Evolutionary conservation across 1,284 basidiomycete genomes (phyloP).

Genomic region (Kalmanozyma brasiliensis): DNA sequence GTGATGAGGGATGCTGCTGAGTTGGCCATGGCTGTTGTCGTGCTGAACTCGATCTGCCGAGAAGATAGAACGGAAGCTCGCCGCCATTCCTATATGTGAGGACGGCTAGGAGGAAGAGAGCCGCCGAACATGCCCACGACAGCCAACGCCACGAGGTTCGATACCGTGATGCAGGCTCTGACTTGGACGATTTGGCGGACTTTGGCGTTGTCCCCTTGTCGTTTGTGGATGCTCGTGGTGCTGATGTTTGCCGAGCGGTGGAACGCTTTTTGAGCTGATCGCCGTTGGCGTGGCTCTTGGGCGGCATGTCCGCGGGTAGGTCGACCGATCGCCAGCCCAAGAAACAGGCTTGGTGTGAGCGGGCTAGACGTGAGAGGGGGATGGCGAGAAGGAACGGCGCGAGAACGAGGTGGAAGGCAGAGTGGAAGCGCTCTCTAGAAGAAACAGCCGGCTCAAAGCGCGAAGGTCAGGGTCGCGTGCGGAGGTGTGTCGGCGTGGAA

Average conservation of each 20-base stretch:
- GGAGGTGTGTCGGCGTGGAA: no score
- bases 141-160: slow-evolving; percentile 16
- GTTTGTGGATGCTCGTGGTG: neutral
- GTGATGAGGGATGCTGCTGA: slow-evolving; percentile 7
- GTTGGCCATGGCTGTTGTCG: neutral
- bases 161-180: neutral
- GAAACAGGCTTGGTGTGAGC: no score
- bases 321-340: no score
- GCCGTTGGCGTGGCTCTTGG: neutral
- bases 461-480: no score
- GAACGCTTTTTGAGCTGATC: slow-evolving; percentile 19
- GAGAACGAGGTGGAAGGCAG: no score
- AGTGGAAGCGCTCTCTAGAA: no score
- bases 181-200: neutral
- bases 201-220: neutral
- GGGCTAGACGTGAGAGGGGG: no score
- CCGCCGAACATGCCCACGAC: slow-evolving; percentile 23
- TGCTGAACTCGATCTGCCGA: neutral
- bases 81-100: slow-evolving; percentile 36
- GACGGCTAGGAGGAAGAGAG: slow-evolving; percentile 25
- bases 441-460: no score
- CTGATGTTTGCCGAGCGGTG: neutral
- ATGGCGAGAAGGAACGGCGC: no score
- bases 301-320: no score
- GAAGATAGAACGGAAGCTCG: slow-evolving; percentile 13